A percentile compares a stretch with the other conserved stretches of the same genome.
Conservation (phyloP, 2,329 filamentous ascomycete genomes). For the Gremmenia infestans region DNA sequence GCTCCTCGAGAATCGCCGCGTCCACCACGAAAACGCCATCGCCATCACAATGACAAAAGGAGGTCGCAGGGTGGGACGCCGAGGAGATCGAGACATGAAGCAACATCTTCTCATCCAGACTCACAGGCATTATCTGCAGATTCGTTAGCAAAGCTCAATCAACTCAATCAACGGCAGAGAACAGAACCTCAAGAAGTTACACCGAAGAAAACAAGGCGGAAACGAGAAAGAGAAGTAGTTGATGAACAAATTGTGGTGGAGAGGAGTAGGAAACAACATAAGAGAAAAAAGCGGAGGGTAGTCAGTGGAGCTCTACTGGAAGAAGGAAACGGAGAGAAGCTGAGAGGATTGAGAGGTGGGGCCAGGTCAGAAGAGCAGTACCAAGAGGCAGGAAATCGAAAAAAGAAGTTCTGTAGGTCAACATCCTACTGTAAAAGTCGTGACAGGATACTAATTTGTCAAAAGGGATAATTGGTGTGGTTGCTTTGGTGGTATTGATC, state of each 20-base stretch:
- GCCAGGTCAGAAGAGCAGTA: slow-evolving; percentile 37
- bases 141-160: slow-evolving; percentile 29
- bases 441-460: too few relatives aligned
- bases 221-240: slow-evolving; percentile 17
- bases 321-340: slow-evolving; percentile 54
- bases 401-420: slow-evolving; percentile 57
- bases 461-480: slow-evolving; percentile 46
- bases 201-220: slow-evolving; percentile 23
- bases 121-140: slow-evolving; percentile 29
- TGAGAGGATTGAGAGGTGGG: slow-evolving; percentile 46
- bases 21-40: slow-evolving; percentile 17
- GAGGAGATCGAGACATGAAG: slow-evolving; percentile 18
- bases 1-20: slow-evolving; percentile 24
- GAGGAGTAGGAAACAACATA: slow-evolving; percentile 23
- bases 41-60: slow-evolving; percentile 14
- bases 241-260: slow-evolving; percentile 27
- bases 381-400: slow-evolving; percentile 38
- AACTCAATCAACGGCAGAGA: slow-evolving; percentile 24
- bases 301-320: slow-evolving; percentile 67
- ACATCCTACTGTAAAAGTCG: too few relatives aligned
- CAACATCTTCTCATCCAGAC: slow-evolving; percentile 20
- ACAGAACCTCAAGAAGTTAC: slow-evolving; percentile 17
- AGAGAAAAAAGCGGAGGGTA: slow-evolving; percentile 47
- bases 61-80: slow-evolving; percentile 16
- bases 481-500: slow-evolving; percentile 51